Conservation (phyloP, 202 grass and related monocot species). For the Cymbopogon flexuosus region DNA sequence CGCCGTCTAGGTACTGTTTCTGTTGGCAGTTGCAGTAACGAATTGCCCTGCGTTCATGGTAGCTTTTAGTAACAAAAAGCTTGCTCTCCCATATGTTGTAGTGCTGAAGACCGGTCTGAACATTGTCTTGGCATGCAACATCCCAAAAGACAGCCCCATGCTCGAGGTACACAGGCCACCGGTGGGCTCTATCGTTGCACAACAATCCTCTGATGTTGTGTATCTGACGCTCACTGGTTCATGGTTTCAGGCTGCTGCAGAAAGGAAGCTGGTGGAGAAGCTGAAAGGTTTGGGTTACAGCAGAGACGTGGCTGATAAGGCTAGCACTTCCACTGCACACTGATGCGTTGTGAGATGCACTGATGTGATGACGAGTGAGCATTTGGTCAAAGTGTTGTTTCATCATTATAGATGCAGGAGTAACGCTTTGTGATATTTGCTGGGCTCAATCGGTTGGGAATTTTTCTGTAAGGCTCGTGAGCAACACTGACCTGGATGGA, state of each 20-base stretch:
- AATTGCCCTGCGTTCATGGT: not conserved
- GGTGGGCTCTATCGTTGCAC: not conserved
- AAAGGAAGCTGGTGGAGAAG: constrained; percentile 80
- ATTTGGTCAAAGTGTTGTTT: not conserved
- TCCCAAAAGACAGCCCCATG: constrained; percentile 88
- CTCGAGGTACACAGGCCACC: constrained; percentile 53
- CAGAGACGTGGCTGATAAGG: not conserved
- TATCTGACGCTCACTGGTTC: not conserved
- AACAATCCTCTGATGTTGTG: not conserved
- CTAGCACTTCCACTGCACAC: not conserved
- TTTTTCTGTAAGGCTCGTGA: not conserved
- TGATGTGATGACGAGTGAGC: not conserved
- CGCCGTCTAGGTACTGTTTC: constrained; percentile 54
- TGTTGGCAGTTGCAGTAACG: not conserved
- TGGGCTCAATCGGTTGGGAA: not conserved
- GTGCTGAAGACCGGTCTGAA: constrained; percentile 73
- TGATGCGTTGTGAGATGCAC: not conserved
- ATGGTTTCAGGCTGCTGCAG: constrained; percentile 59
- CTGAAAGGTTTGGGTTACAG: constrained; percentile 59
- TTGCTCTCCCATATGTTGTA: constrained; percentile 36
- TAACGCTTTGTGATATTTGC: not conserved
- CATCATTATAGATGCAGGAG: not conserved
- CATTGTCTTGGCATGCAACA: constrained; percentile 81
- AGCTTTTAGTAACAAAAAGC: not conserved
- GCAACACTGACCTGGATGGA: not conserved